Base-by-base conservation (phyloP, 1,284 basidiomycete genomes). In the Cryptococcus wingfieldii region DNA sequence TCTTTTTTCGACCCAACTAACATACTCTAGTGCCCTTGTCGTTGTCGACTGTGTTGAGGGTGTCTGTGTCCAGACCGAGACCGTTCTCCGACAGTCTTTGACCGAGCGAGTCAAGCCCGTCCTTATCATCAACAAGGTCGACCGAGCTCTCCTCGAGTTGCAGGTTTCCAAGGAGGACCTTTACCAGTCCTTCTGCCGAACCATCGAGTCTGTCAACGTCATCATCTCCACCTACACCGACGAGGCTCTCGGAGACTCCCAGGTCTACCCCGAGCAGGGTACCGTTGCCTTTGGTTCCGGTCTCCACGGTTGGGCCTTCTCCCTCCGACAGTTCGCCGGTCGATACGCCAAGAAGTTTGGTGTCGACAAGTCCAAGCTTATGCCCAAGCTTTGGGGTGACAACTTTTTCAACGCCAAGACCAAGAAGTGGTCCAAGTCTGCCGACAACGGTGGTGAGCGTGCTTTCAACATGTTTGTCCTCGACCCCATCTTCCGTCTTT, bases 21-120 rank as follows among this genome's bases (percentile, higher is more conserved):
- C 28, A 27, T 10, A 23, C 45, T 68, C 63, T 49, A 68, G 91
- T 83, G 91, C 91, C 58, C 87, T 98, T 66, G 94, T 98, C 72
- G 96, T 98, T 77, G 96, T 98, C 76, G 96, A 99, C 81, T 96
- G 92, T 81, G 88, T 98, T 75, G 96, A 98, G 79, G 96, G 96
- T 84, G 96, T 99, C 75, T 98, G 96, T 79, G 96, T 98, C 54
- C 96, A 98, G 82, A 98, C 96, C 76, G 96, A 98, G 83, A 98
- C 96, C 47, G 96, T 99, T 63, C 85, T 99, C 60, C 93, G 96
- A 73, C 96, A 99, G 78, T 90, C 96, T 58, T 85, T 99, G 54
- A 86, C 86, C 59, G 96, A 99, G 83, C 93, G 96, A 80, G 98
- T 99, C 83, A 98, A 97, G 83, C 96, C 96, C 69, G 95, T 99